Evolutionary conservation across 2,329 filamentous ascomycete species (phyloP).

Genomic region (Gnomoniopsis smithogilvyi): DNA sequence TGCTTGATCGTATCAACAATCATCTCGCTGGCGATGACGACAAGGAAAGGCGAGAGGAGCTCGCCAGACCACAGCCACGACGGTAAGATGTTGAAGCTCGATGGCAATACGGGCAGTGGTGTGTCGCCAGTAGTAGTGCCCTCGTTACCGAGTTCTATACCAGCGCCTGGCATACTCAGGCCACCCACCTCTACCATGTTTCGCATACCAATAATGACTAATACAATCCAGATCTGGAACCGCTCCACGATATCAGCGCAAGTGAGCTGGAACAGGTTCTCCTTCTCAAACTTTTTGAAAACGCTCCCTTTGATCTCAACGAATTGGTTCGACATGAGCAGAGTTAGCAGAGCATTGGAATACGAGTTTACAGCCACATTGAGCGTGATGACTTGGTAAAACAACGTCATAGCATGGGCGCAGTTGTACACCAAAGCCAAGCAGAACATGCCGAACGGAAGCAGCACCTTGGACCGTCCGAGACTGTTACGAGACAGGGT

Average conservation of each 20-base stretch:
- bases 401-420: slow-evolving; percentile 79
- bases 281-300: slow-evolving; percentile 98
- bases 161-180: slow-evolving; percentile 60
- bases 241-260: slow-evolving; percentile 96
- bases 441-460: slow-evolving; percentile 88
- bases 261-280: slow-evolving; percentile 93
- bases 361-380: slow-evolving; percentile 99
- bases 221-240: slow-evolving; percentile 96
- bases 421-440: slow-evolving; percentile 86
- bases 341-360: slow-evolving; percentile 88
- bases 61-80: slow-evolving; percentile 75
- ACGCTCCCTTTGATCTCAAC: slow-evolving; percentile 98
- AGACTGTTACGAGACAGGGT: slow-evolving; percentile 83
- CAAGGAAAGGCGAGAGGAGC: slow-evolving; percentile 85
- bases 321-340: slow-evolving; percentile 95
- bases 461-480: slow-evolving; percentile 84
- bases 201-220: slow-evolving; percentile 91
- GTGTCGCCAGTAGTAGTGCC: slow-evolving; percentile 52
- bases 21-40: slow-evolving; percentile 96
- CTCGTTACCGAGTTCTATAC: slow-evolving; percentile 41
- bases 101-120: slow-evolving; percentile 73
- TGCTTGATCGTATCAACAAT: slow-evolving; percentile 96
- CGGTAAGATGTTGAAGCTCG: slow-evolving; percentile 87
- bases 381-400: slow-evolving; percentile 96
- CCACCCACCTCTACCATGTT: slow-evolving; percentile 96